These are phyloP conservation scores for Penicillium sp. DNA, from an alignment of 2,329 filamentous ascomycete genomes.

Conservation along the genomic window DNA sequence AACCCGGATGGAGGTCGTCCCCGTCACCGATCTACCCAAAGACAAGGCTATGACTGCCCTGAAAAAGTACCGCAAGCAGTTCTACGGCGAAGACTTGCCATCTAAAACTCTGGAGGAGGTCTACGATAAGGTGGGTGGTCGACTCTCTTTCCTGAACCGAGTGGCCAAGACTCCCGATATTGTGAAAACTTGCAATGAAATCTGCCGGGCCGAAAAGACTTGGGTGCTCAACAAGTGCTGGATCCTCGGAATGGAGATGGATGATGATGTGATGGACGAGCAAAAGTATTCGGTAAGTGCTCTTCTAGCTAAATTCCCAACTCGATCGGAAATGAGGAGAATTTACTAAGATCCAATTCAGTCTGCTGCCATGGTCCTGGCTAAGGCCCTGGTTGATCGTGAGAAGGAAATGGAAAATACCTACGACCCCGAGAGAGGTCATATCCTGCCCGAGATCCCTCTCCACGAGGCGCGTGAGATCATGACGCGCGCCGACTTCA, in stretches of 20 bases:
- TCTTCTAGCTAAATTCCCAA: neutral
- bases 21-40: conserved; percentile 82
- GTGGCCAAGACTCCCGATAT: conserved; percentile 88
- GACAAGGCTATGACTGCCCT: conserved; percentile 76
- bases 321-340: neutral
- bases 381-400: conserved; percentile 84
- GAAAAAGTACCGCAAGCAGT: conserved; percentile 76
- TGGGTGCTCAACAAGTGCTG: conserved; percentile 82
- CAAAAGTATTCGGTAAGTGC: conserved; percentile 86
- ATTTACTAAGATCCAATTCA: conserved; percentile 40
- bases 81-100: conserved; percentile 66
- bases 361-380: conserved; percentile 92
- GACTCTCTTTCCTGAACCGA: conserved; percentile 83
- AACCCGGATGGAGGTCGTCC: conserved; percentile 91
- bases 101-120: conserved; percentile 69
- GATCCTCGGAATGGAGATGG: conserved; percentile 76
- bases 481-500: conserved; percentile 96
- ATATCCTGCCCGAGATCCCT: conserved; percentile 78
- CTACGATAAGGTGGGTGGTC: conserved; percentile 84
- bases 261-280: conserved; percentile 98
- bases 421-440: conserved; percentile 69
- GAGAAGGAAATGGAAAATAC: conserved; percentile 66
- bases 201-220: conserved; percentile 72
- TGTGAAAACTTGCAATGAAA: conserved; percentile 74
- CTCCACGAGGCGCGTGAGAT: conserved; percentile 85